Base-by-base conservation (phyloP, 2,329 filamentous ascomycete genomes). In the Hypomyces rosellus region DNA sequence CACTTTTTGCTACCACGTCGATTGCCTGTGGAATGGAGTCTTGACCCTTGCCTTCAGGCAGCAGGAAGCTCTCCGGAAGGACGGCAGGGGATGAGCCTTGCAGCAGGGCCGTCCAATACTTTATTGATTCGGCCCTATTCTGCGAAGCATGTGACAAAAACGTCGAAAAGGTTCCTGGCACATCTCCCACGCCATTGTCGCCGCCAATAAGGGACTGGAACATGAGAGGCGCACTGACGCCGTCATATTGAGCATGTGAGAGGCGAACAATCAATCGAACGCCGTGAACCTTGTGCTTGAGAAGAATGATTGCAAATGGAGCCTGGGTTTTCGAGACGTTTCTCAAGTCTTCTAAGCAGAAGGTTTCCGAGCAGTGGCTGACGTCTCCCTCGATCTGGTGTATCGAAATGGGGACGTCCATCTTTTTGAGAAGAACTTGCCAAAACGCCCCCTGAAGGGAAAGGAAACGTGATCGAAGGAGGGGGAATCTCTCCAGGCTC, bases 191-290 rank as follows among this genome's bases (percentile, higher is more conserved):
- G 20, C 20, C 20, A n/a, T 59, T 63, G 1, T 54, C 47, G 53
- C 74, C 74, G 7, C 66, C 61, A 3, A 67, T 59, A 36, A 75
- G 61, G 14, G 69, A 63, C 2, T 62, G 57, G 25, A 72, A 61
- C 2, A 74, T 62, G 8, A 60, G 57, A 1, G 72, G 71, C 4
- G 75, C 62, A 48, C 63, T 72, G 25, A 75, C 65, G 25, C 73
- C 73, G 46, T 76, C 73, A 49, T 75, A 75, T 52, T 75, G 73
- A 1, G 73, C 73, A 52, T 76, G 74, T 0, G 74, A 77, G 8
- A 77, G 11, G n/a, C 60, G 57, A 36, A 62, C 36, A 3, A 60
- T 41, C 2, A 64, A 33, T 12, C 55, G 49, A 5, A 46, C 34
- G 9, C 55, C 60, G 16, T 58, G 51, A 1, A 41, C 46, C 15